A percentile compares a stretch with the other conserved stretches of the same genome.
Evolutionary conservation across 2,329 filamentous ascomycete genomes (phyloP).

Genomic region (Trichoderma pleuroti): DNA sequence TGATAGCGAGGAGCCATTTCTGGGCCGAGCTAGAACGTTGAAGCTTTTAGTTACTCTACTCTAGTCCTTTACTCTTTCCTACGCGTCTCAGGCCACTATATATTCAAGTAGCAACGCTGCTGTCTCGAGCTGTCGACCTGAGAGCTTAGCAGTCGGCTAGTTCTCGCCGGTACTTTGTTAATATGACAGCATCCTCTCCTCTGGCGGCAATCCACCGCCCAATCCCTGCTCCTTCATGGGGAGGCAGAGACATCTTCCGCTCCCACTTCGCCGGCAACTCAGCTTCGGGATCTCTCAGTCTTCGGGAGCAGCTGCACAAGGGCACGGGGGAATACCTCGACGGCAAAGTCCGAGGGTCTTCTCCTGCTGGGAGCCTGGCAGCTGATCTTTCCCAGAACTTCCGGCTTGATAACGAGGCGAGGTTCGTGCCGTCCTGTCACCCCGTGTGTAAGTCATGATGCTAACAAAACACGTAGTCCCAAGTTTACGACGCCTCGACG

Average conservation of each 20-base stretch:
- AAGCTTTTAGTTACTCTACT: slow-evolving; percentile 28
- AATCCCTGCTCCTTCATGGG: slow-evolving; percentile 60
- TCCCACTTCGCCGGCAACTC: slow-evolving; percentile 49
- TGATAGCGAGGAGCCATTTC: slow-evolving; percentile 11
- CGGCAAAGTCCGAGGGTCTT: slow-evolving; percentile 76
- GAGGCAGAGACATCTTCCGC: slow-evolving; percentile 50
- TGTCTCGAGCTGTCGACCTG: not conserved
- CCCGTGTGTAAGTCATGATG: not conserved
- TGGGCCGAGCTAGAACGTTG: slow-evolving; percentile 31
- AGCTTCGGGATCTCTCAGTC: slow-evolving; percentile 65
- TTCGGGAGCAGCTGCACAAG: slow-evolving; percentile 68
- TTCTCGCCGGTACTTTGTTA: slow-evolving; percentile 21
- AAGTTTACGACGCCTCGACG: slow-evolving; percentile 41
- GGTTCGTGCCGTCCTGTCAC: slow-evolving; percentile 55
- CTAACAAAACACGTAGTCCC: slow-evolving; percentile 30
- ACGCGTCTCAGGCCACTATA: slow-evolving; percentile 22
- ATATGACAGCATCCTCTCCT: slow-evolving; percentile 91
- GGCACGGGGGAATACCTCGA: slow-evolving; percentile 74
- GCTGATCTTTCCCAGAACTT: slow-evolving; percentile 97
- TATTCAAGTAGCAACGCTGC: slow-evolving; percentile 26
- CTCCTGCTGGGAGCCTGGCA: slow-evolving; percentile 84
- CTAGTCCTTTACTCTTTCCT: slow-evolving; percentile 15
- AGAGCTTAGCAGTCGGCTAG: not conserved
- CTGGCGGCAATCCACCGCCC: slow-evolving; percentile 85
- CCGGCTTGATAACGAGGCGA: slow-evolving; percentile 77